Base-by-base conservation (phyloP, 345 rosid species). In the Geranium brycei region DNA sequence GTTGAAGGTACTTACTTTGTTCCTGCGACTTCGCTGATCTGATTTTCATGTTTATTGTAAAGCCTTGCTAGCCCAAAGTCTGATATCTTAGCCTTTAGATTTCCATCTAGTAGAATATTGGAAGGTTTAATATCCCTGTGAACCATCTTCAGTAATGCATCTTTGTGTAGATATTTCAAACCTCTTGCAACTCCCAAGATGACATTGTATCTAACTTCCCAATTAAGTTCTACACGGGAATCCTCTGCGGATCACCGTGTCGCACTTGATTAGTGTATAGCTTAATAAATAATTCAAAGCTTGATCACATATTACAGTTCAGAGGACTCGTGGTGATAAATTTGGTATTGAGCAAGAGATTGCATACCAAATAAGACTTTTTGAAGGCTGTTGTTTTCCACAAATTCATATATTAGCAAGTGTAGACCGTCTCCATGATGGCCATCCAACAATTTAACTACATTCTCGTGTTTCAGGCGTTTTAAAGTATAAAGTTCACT, bases 391-490 rank as follows among this genome's bases (percentile, higher is more conserved):
- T 35, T 35, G 41, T 35, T 35, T 35, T 35, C 41, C 41, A 35
- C 10, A 35, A 4, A 62, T 40, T 68, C 71, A 53, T 68, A 68
- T 7, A 68, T 15, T 57, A 68, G 61, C 14, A 68, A 19, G 38
- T 55, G 66, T 2, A 68, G 38, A 12, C 13, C 58, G 10, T 62
- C 56, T 10, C 16, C 23, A 6, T 65, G 62, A 62, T 68, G 62
- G 3, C 62, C 47, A 62, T 41, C 62, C 19, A 62, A 17, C 12
- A 68, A 8, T 31, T 68, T 16, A 40, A 68, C 65, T 1, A 68
- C 55, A 40, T 68, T 68, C 1, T 55, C 62, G 32, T 68, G 66
- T 8, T 40, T 62, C 41, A 68, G 57, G 6, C 57, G 56, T 15
- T 15, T 62, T 0, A 62, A 38, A 23, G 41, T 32, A 55, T 16